Evolutionary conservation across 345 rosid species (phyloP).

Genomic region (Brassica incana): DNA sequence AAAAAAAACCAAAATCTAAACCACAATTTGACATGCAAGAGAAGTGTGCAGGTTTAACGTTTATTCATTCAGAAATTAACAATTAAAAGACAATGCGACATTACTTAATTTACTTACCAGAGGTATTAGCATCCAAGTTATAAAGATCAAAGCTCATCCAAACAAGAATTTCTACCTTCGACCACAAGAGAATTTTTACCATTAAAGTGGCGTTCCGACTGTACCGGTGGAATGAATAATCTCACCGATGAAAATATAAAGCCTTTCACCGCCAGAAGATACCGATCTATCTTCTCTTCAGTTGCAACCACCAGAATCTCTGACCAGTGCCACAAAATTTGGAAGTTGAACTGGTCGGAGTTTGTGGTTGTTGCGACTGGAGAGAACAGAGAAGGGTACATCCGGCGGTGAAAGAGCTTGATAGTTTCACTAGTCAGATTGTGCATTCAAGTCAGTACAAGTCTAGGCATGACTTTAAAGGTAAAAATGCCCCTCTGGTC

Average conservation of each 20-base stretch:
- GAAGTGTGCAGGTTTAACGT: background rate
- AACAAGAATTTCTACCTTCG: background rate
- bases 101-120: slow-evolving; percentile 40
- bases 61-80: background rate
- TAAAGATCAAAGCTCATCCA: slow-evolving; percentile 26
- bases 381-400: slow-evolving; percentile 31
- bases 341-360: slow-evolving; percentile 35
- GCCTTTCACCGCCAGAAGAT: background rate
- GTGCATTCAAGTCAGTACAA: slow-evolving; percentile 55
- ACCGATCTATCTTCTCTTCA: background rate
- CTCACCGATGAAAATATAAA: background rate
- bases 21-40: no score
- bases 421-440: slow-evolving; percentile 44
- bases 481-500: no score
- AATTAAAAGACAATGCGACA: slow-evolving; percentile 26
- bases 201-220: background rate
- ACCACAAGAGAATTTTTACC: background rate
- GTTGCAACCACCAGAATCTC: background rate
- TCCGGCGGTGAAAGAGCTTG: slow-evolving; percentile 50
- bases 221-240: background rate
- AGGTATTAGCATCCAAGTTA: background rate
- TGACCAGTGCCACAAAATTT: background rate
- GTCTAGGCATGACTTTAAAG: slow-evolving; percentile 17
- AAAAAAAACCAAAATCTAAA: background rate
- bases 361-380: slow-evolving; percentile 60